Base-by-base conservation (phyloP, 2,329 filamentous ascomycete genomes). In the Colletotrichum tamarilloi region DNA sequence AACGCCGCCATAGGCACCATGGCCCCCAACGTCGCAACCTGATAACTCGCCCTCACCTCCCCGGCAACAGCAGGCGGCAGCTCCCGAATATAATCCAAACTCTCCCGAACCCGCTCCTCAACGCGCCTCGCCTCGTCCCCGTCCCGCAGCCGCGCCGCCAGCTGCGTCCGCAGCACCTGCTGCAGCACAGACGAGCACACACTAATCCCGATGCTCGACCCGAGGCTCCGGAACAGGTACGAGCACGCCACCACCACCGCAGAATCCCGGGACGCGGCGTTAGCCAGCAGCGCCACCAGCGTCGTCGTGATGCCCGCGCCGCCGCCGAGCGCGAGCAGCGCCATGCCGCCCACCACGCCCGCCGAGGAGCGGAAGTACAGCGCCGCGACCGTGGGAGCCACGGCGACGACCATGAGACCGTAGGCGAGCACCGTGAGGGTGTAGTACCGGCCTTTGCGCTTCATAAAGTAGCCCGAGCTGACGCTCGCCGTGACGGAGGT, bases 201-300 rank as follows among this genome's bases (percentile, higher is more conserved):
- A n/a, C 92, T 92, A 68, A 95, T 86, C 12, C 93, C 94, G 68
- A 95, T 85, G 7, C 92, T 92, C n/a, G 94, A 87, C n/a, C 93
- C 94, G 0, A 95, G 85, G 1, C 92, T 92, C 52, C 94, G 91
- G 85, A 96, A 96, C 28, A 96, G 89, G 82, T 96, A 96, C 24
- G 91, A 93, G 80, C 93, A 95, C 8, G 94, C 94, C 19, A 94
- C 93, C 4, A 92, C 92, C 1, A 95, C 89, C 2, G 94, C 93
- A 74, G 93, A 91, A 76, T 95, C 93, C 56, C 90, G 86, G 3
- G 86, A 85, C 1, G 88, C 84, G 0, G 92, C 89, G 78, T 95
- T 94, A 38, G 93, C 91, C 75, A 95, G 90, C 49, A 95, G 85
- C 1, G 88, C 92, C 59, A 95, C 91, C 42, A 95, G 87, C 0